Percentiles rank a stretch among this genome's conserved stretches.
phyloP scores from a whole-genome alignment of 768 basidiomycete genomes.

The Dioszegia crocea region DNA sequence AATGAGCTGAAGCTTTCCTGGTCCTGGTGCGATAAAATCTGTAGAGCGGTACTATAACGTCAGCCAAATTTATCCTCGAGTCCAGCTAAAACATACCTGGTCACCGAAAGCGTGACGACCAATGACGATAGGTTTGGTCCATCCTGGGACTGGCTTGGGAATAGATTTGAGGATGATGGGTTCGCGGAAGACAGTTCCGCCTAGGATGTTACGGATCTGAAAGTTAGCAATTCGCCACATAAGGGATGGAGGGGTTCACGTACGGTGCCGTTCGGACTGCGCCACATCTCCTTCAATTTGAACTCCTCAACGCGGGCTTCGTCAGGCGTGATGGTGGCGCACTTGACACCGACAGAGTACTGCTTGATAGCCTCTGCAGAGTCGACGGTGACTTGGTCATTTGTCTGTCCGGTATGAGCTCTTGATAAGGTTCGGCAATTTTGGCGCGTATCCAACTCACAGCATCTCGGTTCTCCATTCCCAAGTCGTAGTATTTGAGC shows the following conservation, averaged over 20 bases:
- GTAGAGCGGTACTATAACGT: constrained; percentile 74
- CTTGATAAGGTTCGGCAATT: neutral
- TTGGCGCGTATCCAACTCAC: constrained; percentile 51
- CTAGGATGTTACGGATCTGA: constrained; percentile 93
- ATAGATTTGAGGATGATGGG: constrained; percentile 89
- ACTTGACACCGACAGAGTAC: constrained; percentile 96
- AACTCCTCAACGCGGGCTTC: constrained; percentile 94
- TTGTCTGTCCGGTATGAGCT: constrained; percentile 58
- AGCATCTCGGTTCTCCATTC: constrained; percentile 84
- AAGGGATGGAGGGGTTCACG: constrained; percentile 39
- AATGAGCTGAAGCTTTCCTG: constrained; percentile 89
- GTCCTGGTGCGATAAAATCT: constrained; percentile 82
- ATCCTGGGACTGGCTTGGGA: constrained; percentile 91
- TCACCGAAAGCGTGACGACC: constrained; percentile 98
- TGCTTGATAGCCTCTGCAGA: constrained; percentile 91
- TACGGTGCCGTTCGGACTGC: constrained; percentile 90
- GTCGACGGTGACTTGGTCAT: constrained; percentile 87
- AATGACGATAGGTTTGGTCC: constrained; percentile 93
- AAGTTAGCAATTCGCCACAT: neutral
- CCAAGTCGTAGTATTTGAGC: constrained; percentile 98
- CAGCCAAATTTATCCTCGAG: neutral
- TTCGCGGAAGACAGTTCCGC: constrained; percentile 97
- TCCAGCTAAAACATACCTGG: constrained; percentile 56
- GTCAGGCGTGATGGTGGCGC: constrained; percentile 98
- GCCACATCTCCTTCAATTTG: constrained; percentile 99